Percentiles rank a stretch among this genome's conserved stretches.
These are phyloP conservation scores for Eucalyptus albens DNA, from an alignment of 345 rosid species.

Conservation along the genomic window DNA sequence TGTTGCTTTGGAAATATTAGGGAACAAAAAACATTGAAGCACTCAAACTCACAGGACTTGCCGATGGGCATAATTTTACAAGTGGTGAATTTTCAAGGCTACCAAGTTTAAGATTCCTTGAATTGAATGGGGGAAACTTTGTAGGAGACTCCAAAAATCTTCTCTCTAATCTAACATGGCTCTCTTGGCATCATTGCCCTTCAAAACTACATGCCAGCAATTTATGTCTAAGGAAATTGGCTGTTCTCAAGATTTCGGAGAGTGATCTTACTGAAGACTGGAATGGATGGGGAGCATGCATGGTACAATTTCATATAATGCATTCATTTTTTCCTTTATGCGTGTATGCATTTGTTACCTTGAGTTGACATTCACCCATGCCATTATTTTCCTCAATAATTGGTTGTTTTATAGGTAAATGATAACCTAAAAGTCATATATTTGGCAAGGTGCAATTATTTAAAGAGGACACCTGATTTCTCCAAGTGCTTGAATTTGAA, in stretches of 20 bases:
- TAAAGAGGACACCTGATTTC: not conserved
- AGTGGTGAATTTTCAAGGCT: not conserved
- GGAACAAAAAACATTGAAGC: not conserved
- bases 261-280: not conserved
- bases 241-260: not conserved
- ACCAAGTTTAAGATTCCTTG: not conserved
- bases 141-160: not conserved
- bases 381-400: not conserved
- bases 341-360: not conserved
- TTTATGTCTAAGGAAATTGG: not conserved
- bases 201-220: not conserved
- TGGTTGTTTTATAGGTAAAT: not conserved
- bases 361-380: not conserved
- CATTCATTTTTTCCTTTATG: not conserved
- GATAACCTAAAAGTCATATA: not conserved
- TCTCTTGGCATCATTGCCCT: not conserved
- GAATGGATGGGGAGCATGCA: not conserved
- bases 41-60: not conserved
- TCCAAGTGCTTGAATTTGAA: not conserved
- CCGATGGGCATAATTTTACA: rapidly evolving
- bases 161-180: not conserved
- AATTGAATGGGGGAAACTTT: not conserved
- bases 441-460: not conserved
- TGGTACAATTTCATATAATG: not conserved
- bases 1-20: rapidly evolving